Evolutionary conservation across 2,329 filamentous ascomycete species (phyloP).

Genomic region (Fusarium oxysporum): DNA sequence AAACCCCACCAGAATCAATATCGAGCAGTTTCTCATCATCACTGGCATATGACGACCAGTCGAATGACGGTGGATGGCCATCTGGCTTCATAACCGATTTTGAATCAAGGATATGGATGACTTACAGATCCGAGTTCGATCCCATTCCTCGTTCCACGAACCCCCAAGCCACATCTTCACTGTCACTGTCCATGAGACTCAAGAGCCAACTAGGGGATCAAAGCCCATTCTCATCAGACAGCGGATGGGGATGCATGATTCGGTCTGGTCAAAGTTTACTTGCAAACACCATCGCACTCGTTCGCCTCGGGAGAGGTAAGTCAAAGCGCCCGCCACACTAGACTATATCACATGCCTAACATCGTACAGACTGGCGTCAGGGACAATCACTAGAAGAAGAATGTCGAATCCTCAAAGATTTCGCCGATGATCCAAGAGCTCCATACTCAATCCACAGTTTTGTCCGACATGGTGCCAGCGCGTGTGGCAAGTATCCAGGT

Average conservation of each 20-base stretch:
- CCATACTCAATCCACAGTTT: slow-evolving; percentile 97
- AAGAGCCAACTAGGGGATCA: slow-evolving; percentile 83
- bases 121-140: slow-evolving; percentile 88
- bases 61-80: slow-evolving; percentile 77
- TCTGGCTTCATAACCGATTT: slow-evolving; percentile 89
- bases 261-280: slow-evolving; percentile 92
- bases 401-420: slow-evolving; percentile 78
- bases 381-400: slow-evolving; percentile 70
- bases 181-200: slow-evolving; percentile 87
- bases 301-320: slow-evolving; percentile 82
- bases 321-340: background rate
- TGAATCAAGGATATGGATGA: slow-evolving; percentile 95
- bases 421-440: slow-evolving; percentile 86
- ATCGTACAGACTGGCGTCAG: slow-evolving; percentile 76
- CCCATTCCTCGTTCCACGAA: slow-evolving; percentile 84
- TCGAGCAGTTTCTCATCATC: slow-evolving; percentile 65
- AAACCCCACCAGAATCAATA: slow-evolving; percentile 61
- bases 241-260: slow-evolving; percentile 99
- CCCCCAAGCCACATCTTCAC: slow-evolving; percentile 73
- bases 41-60: slow-evolving; percentile 59
- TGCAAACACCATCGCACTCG: slow-evolving; percentile 82
- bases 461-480: slow-evolving; percentile 84
- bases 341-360: slow-evolving; percentile 18
- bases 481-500: slow-evolving; percentile 93
- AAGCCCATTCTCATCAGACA: slow-evolving; percentile 88